phyloP scores from a whole-genome alignment of 1,284 basidiomycete species.

The Cryptococcus wingfieldii region DNA sequence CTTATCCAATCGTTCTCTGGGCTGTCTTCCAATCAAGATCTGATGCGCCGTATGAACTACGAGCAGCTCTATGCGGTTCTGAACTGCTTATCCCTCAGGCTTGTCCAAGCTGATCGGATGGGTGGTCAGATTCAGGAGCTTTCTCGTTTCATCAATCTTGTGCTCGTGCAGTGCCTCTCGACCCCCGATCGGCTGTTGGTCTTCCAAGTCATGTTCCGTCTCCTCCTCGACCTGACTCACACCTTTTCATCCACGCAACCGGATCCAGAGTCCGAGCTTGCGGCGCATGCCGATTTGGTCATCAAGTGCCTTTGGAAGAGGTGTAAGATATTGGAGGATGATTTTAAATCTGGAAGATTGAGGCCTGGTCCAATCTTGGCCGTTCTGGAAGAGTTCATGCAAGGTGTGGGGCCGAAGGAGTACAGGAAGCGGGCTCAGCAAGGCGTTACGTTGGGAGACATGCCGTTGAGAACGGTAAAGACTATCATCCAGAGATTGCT shows the following conservation, averaged over 20 bases:
- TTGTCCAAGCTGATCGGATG: slow-evolving; percentile 75
- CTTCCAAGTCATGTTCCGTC: slow-evolving; percentile 73
- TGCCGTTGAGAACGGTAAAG: slow-evolving; percentile 96
- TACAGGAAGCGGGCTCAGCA: slow-evolving; percentile 88
- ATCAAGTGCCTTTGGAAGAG: slow-evolving; percentile 99
- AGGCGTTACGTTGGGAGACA: slow-evolving; percentile 88
- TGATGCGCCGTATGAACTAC: slow-evolving; percentile 30
- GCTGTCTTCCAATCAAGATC: slow-evolving; percentile 24
- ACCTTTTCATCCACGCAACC: slow-evolving; percentile 65
- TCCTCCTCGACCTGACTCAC: slow-evolving; percentile 81
- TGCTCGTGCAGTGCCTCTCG: slow-evolving; percentile 87
- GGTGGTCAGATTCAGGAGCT: slow-evolving; percentile 70
- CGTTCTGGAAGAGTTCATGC: slow-evolving; percentile 91
- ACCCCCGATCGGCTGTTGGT: slow-evolving; percentile 87
- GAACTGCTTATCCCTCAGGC: slow-evolving; percentile 79
- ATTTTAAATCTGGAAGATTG: slow-evolving; percentile 72
- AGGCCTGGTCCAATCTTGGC: slow-evolving; percentile 84
- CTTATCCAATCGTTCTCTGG: slow-evolving; percentile 70
- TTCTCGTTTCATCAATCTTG: slow-evolving; percentile 96
- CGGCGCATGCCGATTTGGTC: slow-evolving; percentile 91
- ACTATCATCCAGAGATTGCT: slow-evolving; percentile 94
- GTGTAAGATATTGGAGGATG: slow-evolving; percentile 87
- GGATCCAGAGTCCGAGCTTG: slow-evolving; percentile 64
- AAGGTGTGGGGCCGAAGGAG: slow-evolving; percentile 89
- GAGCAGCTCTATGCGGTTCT: slow-evolving; percentile 55